A percentile compares a stretch with the other conserved stretches of the same genome.
phyloP scores from a whole-genome alignment of 2,329 filamentous ascomycete species.

The Zymoseptoria tritici region DNA sequence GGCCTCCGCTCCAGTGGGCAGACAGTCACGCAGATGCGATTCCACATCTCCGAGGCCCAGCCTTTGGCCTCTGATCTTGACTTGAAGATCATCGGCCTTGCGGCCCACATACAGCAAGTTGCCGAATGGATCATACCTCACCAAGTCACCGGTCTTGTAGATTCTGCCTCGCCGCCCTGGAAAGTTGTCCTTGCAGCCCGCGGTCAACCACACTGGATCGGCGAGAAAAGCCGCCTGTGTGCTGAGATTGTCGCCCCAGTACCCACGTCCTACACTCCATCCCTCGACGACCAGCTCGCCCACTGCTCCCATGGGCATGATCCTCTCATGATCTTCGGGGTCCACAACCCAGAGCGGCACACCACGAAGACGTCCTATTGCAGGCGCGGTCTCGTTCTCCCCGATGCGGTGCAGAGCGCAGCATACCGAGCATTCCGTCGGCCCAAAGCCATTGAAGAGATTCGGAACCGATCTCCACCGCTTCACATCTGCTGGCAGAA shows the following conservation, averaged over 20 bases:
- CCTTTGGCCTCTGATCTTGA: slow-evolving; percentile 59
- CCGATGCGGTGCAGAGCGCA: neutral
- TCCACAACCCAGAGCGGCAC: slow-evolving; percentile 26
- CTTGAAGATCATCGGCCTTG: slow-evolving; percentile 49
- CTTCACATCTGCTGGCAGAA: neutral
- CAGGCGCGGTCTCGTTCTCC: no score
- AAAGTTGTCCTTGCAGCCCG: slow-evolving; percentile 1
- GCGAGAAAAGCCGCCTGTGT: slow-evolving; percentile 25
- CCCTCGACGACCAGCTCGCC: slow-evolving; percentile 43
- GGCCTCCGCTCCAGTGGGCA: neutral
- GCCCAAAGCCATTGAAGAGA: no score
- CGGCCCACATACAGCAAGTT: slow-evolving; percentile 53
- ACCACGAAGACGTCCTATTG: no score
- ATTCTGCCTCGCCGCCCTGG: slow-evolving; percentile 39
- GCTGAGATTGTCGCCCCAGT: slow-evolving; percentile 30
- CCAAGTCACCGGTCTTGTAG: slow-evolving; percentile 55
- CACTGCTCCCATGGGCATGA: slow-evolving; percentile 37
- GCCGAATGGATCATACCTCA: slow-evolving; percentile 47
- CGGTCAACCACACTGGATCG: slow-evolving; percentile 19
- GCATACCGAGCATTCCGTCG: neutral
- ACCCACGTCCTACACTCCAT: slow-evolving; percentile 37
- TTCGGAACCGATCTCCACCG: neutral
- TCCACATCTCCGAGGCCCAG: slow-evolving; percentile 53
- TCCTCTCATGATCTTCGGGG: slow-evolving; percentile 20
- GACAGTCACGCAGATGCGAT: slow-evolving; percentile 16